Evolutionary conservation across 176 grass and related monocot species (phyloP).

Genomic region (Sorghum bicolor): Sorghum_bicolor_NCBIv3 NC_012875.2:43622501-43623000

Average conservation of each 20-base stretch:
- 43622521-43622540: slow-evolving; percentile 1
- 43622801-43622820: no score
- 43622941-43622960: no score
- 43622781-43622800: neutral
- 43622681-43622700: neutral
- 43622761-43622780: slow-evolving; percentile 15
- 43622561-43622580: neutral
- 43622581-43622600: slow-evolving; percentile 24
- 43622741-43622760: neutral
- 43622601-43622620: slow-evolving; percentile 2
- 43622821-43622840: no score
- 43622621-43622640: slow-evolving; percentile 12
- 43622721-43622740: neutral
- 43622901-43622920: no score
- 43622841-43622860: no score
- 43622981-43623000: no score
- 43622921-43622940: no score
- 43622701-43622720: neutral
- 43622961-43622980: no score
- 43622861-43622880: no score
- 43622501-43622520: slow-evolving; percentile 23
- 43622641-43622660: neutral
- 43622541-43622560: neutral
- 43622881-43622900: no score
- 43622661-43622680: neutral